Evolutionary conservation across 768 basidiomycete species (phyloP).

Genomic region (Macrolepiota fuliginosa): DNA sequence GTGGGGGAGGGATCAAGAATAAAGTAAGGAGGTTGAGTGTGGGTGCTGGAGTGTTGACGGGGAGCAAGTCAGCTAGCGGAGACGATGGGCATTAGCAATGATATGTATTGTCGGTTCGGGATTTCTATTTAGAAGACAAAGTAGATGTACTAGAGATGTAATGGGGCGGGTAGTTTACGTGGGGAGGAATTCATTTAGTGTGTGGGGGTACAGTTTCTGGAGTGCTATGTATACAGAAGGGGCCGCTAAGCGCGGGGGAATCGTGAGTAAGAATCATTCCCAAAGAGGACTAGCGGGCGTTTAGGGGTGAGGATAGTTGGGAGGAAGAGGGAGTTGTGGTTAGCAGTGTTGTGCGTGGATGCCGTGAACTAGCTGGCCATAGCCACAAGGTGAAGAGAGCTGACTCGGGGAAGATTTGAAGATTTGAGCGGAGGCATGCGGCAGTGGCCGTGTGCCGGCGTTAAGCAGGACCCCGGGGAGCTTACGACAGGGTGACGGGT

Average conservation of each 20-base stretch:
- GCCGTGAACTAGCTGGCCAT: background rate
- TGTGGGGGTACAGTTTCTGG: too few relatives aligned
- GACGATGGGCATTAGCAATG: constrained; percentile 3
- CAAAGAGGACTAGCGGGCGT: constrained; percentile 6
- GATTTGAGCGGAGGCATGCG: constrained; percentile 8
- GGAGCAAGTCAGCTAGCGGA: constrained; percentile 4
- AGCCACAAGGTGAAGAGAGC: background rate
- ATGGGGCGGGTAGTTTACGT: background rate
- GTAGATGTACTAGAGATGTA: too few relatives aligned
- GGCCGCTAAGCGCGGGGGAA: constrained; percentile 16
- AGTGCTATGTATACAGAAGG: too few relatives aligned
- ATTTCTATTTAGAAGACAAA: background rate
- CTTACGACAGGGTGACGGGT: background rate
- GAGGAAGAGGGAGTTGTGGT: background rate
- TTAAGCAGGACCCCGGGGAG: background rate
- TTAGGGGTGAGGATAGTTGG: constrained; percentile 11
- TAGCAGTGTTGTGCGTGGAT: background rate
- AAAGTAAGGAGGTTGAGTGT: constrained; percentile 49
- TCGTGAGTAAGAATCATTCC: constrained; percentile 14
- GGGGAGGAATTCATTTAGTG: background rate
- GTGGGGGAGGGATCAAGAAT: constrained; percentile 37
- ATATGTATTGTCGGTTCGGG: background rate
- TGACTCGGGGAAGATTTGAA: constrained; percentile 8
- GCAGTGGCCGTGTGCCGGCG: background rate
- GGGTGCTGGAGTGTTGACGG: constrained; percentile 26